These are phyloP conservation scores for Lodderomyces margitis DNA, from an alignment of 1,139 yeast species.

Conservation along the genomic window DNA sequence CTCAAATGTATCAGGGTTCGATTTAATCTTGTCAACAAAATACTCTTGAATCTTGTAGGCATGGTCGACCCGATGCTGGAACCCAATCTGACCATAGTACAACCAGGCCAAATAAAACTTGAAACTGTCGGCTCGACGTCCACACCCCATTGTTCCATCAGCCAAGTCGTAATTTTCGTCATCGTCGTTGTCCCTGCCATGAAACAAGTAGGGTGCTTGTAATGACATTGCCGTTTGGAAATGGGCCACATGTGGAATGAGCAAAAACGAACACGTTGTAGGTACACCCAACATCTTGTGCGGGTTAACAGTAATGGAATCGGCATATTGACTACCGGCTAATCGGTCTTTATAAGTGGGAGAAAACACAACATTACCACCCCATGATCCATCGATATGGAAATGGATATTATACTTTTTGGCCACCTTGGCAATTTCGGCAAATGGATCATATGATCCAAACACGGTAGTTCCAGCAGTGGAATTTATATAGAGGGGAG, in stretches of 20 bases:
- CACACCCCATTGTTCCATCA: slow-evolving; percentile 93
- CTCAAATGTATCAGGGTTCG: slow-evolving; percentile 38
- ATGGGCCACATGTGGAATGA: slow-evolving; percentile 63
- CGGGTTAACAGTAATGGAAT: slow-evolving; percentile 82
- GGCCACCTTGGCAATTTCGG: slow-evolving; percentile 53
- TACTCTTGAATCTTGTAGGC: slow-evolving; percentile 65
- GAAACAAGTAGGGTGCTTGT: slow-evolving; percentile 80
- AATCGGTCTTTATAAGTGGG: slow-evolving; percentile 45
- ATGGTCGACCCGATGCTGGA: slow-evolving; percentile 61
- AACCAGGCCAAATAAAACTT: slow-evolving; percentile 81
- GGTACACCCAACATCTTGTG: slow-evolving; percentile 93
- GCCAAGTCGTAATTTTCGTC: slow-evolving; percentile 77
- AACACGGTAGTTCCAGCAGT: slow-evolving; percentile 91
- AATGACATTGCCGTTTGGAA: slow-evolving; percentile 76
- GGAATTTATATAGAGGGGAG: slow-evolving; percentile 75
- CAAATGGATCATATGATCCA: slow-evolving; percentile 77
- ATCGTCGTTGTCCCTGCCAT: slow-evolving; percentile 49
- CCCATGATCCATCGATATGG: slow-evolving; percentile 92
- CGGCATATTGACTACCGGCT: slow-evolving; percentile 62
- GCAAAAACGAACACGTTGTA: slow-evolving; percentile 76
- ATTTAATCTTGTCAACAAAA: slow-evolving; percentile 47
- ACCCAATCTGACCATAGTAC: slow-evolving; percentile 67
- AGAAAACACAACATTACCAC: slow-evolving; percentile 79
- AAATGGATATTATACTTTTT: slow-evolving; percentile 61
- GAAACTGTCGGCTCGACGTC: slow-evolving; percentile 79